Evolutionary conservation across 495 filamentous ascomycete genomes (phyloP), one percentile per base, ranked within the genome.

Genomic region (Aspergillus cristatus): DNA sequence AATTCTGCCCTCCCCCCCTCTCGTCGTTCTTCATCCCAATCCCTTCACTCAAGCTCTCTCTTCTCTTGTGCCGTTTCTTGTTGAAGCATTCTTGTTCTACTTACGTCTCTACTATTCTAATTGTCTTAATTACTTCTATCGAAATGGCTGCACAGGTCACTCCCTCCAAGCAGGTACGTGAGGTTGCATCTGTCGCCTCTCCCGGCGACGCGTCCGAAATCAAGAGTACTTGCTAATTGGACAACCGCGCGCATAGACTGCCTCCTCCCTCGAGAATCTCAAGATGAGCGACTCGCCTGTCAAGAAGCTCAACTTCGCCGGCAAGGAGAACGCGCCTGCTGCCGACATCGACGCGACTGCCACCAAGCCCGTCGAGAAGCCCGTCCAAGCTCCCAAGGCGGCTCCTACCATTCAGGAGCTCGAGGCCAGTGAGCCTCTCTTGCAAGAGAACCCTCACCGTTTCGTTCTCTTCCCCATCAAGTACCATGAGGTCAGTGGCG

Each of bases 401-500:
- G 77, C 76, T 43, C 53, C 70, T 38, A 72, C 70, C 14, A 75
- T 83, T 56, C 83, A 84, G 63, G 55, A 76, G 14, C 67, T 82
- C 38, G 83, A 94, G 63, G 73, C 74, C 37, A 75, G 84, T 32
- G 91, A 98, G 74, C 91, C 91, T 33, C 72, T 98, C 41, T 80
- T 98, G 17, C 84, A 84, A 57, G 91, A 96, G 70, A 98, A 98
- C 69, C 83, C 87, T 47, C 76, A 95, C 45, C 86, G 91, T 47
- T 98, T 97, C 58, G 91, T 98, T 38, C 73, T 98, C 34, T 98
- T 98, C 67, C 91, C 91, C 42, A 97, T 98, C 65, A 96, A 94
- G 74, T 97, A 97, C 62, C 87, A 98, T 53, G 91, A 98, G 80
- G 91, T 96, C 62, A 63, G 88, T 78, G 46, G 63, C 70, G 46